Evolutionary conservation across 257 asterid species (phyloP).

Genomic region (Nicotiana benthamiana): DNA sequence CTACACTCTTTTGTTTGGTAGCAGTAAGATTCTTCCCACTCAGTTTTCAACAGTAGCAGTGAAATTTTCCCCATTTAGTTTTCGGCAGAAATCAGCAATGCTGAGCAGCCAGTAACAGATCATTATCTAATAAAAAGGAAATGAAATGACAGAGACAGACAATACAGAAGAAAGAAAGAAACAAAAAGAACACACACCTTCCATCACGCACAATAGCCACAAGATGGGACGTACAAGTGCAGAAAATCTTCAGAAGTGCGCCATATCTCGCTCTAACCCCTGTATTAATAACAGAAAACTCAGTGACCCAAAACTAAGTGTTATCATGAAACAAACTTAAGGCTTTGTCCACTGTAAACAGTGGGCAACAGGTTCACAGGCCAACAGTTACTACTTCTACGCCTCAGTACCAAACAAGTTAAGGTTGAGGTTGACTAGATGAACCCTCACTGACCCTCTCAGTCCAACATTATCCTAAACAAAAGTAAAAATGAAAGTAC

Average conservation of each 20-base stretch:
- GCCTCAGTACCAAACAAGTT: too few species aligned
- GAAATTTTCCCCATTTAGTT: background rate
- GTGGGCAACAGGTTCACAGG: background rate
- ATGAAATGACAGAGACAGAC: background rate
- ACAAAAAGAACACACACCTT: conserved; percentile 39
- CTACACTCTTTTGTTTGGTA: background rate
- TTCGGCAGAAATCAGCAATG: background rate
- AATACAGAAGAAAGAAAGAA: background rate
- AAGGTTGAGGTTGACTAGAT: too few species aligned
- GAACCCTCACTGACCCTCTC: too few species aligned
- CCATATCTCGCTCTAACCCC: conserved; percentile 52
- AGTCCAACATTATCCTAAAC: too few species aligned
- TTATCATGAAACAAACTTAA: background rate
- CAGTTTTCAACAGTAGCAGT: background rate
- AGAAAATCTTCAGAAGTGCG: conserved; percentile 46
- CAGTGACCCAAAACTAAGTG: background rate
- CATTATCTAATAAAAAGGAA: background rate
- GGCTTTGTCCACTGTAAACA: background rate
- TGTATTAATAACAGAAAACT: conserved; percentile 22
- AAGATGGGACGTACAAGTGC: conserved; percentile 43
- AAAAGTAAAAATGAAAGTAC: too few species aligned
- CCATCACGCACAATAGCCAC: conserved; percentile 45
- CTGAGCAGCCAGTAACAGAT: background rate
- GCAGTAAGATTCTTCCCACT: background rate
- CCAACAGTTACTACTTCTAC: too few species aligned